Percentiles rank a stretch among this genome's conserved stretches.
These are phyloP conservation scores for Epichloe sibirici DNA, from an alignment of 2,329 filamentous ascomycete genomes.

Conservation along the genomic window DNA sequence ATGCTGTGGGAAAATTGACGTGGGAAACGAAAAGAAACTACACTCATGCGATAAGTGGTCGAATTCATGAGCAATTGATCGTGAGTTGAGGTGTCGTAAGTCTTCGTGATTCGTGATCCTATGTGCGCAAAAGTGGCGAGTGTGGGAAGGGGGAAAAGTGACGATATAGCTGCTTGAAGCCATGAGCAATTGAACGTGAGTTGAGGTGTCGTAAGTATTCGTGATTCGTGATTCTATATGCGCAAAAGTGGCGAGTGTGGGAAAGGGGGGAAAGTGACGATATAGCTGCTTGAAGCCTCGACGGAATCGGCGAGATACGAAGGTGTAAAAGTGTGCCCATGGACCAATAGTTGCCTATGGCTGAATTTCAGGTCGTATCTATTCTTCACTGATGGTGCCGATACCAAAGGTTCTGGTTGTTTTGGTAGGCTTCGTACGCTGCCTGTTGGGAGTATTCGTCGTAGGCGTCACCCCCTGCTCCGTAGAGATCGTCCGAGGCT, in stretches of 20 bases:
- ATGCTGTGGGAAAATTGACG: too few species aligned
- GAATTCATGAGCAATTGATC: background rate
- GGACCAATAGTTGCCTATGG: background rate
- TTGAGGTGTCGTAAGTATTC: background rate
- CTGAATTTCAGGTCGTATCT: background rate
- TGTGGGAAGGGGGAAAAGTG: background rate
- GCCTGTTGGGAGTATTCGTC: background rate
- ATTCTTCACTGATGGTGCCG: background rate
- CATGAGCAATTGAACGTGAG: background rate
- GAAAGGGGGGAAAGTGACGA: background rate
- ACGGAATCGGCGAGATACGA: background rate
- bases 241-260: background rate
- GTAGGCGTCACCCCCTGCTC: background rate
- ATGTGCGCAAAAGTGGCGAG: background rate
- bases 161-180: background rate
- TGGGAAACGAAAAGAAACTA: too few species aligned
- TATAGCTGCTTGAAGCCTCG: background rate
- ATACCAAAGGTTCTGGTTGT: background rate
- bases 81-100: background rate
- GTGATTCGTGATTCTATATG: background rate
- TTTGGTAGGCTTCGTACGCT: conserved; percentile 1
- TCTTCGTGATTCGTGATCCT: background rate
- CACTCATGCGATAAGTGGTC: background rate
- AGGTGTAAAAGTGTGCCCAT: background rate
- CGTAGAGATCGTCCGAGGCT: background rate